phyloP scores from a whole-genome alignment of 495 filamentous ascomycete species.

The Podospora sp. region DNA sequence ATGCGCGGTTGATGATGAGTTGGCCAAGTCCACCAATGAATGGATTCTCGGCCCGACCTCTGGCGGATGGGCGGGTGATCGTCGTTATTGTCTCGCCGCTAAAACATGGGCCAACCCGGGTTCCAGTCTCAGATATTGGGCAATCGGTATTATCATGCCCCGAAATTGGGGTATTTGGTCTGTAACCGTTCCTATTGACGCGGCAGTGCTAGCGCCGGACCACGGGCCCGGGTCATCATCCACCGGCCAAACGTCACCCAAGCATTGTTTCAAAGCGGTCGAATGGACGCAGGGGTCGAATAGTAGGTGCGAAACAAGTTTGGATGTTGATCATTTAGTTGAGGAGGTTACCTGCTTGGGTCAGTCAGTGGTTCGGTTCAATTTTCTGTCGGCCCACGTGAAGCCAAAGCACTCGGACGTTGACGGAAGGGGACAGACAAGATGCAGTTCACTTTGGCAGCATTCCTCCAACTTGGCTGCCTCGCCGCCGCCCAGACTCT shows the following conservation, averaged over 20 bases:
- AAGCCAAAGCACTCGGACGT: background rate
- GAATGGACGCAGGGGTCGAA: too few species aligned
- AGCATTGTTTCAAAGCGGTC: too few species aligned
- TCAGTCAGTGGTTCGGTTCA: background rate
- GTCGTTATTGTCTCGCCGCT: background rate
- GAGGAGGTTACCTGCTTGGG: too few species aligned
- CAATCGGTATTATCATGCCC: background rate
- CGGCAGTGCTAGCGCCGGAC: background rate
- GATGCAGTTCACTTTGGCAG: background rate
- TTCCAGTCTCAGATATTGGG: background rate
- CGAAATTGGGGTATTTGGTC: background rate
- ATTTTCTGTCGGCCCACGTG: background rate
- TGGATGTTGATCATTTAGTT: too few species aligned
- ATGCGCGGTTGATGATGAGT: background rate
- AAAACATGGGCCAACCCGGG: background rate
- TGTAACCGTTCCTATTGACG: background rate
- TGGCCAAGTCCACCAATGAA: background rate
- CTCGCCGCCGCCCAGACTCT: conserved; percentile 1
- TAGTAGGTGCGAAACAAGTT: too few species aligned
- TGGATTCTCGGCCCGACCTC: background rate
- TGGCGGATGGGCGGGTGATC: background rate
- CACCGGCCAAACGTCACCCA: too few species aligned
- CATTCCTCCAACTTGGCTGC: background rate
- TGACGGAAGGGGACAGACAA: background rate
- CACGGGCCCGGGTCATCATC: background rate